Evolutionary conservation across 225 moss, liverwort and hornwort species (phyloP), one percentile per base, ranked within the genome.

Genomic region (Sphagnum tenellum): DNA sequence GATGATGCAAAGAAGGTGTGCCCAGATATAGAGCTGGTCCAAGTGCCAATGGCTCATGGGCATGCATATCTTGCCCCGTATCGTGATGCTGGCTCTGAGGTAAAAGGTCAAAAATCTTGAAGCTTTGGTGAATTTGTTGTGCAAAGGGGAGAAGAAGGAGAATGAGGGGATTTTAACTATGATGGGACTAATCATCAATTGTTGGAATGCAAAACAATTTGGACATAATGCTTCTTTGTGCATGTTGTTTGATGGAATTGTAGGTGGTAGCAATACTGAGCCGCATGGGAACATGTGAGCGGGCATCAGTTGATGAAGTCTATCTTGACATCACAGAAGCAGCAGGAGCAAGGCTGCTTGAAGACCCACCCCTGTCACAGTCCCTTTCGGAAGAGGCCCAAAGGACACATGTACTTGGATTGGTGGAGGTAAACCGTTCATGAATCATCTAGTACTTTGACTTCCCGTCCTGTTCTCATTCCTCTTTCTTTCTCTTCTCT

Each of bases 321-420:
- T 96, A 88, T 72, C 76, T 96, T 71, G 95, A 92, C 76, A 74
- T 96, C 66, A 92, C 95, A 69, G 95, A 92, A 72, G 84, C 95
- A 50, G 88, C 88, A 46, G 67, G 70, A 65, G 72, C 75, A 54
- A 79, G 86, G 50, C 81, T 96, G 50, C 63, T 74, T 45, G 57
- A 79, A 13, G 75, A 74, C 47, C 79, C 79, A 67, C 82, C 87
- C 52, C 75, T 74, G 48, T 46, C 74, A 44, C 60, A 73, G 66
- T 76, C 58, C 48, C 79, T 89, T 64, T 69, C 76, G 59, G 80
- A 71, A 70, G 84, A 89, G 77, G 86, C 82, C 62, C 78, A 72
- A 64, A 79, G 77, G 65, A 71, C 82, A 5, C 89, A 85, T 70
- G 69, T 96, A 52, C 71, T 92, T 56, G 88, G 89, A 56, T 66